A percentile compares a stretch with the other conserved stretches of the same genome.
phyloP scores from a whole-genome alignment of 768 basidiomycete genomes.

The Asterophora lycoperdoides region DNA sequence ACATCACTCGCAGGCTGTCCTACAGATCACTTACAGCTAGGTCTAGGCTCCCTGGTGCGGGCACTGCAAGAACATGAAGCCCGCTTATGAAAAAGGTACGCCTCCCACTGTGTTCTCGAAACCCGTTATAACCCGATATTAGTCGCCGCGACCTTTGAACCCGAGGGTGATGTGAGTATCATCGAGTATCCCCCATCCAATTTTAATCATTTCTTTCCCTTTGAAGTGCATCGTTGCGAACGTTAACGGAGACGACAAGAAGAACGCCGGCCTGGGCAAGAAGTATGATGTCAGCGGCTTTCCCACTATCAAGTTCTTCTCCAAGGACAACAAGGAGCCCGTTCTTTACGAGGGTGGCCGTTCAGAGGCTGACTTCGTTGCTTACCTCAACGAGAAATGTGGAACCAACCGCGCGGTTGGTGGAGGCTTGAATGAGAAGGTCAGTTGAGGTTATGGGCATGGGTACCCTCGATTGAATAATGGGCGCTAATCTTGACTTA shows the following conservation, averaged over 20 bases:
- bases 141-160: conserved; percentile 77
- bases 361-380: conserved; percentile 69
- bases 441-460: conserved; percentile 29
- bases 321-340: conserved; percentile 58
- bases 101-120: neutral
- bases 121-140: neutral
- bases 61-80: conserved; percentile 92
- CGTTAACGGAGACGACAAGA: conserved; percentile 81
- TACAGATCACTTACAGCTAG: neutral
- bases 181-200: neutral
- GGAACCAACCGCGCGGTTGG: conserved; percentile 80
- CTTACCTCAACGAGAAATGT: conserved; percentile 81
- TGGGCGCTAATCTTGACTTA: neutral
- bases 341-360: conserved; percentile 69
- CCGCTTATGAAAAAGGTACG: conserved; percentile 74
- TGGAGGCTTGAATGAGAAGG: conserved; percentile 73
- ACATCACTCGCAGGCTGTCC: conserved; percentile 8
- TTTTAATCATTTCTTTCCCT: neutral
- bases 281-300: conserved; percentile 75
- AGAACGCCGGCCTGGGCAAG: conserved; percentile 65
- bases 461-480: neutral
- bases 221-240: conserved; percentile 83
- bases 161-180: conserved; percentile 64
- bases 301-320: conserved; percentile 97
- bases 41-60: conserved; percentile 78